Evolutionary conservation across 805 yeast genomes (phyloP), one percentile per base, ranked within the genome.

Genomic region (Teunomyces atbi): DNA sequence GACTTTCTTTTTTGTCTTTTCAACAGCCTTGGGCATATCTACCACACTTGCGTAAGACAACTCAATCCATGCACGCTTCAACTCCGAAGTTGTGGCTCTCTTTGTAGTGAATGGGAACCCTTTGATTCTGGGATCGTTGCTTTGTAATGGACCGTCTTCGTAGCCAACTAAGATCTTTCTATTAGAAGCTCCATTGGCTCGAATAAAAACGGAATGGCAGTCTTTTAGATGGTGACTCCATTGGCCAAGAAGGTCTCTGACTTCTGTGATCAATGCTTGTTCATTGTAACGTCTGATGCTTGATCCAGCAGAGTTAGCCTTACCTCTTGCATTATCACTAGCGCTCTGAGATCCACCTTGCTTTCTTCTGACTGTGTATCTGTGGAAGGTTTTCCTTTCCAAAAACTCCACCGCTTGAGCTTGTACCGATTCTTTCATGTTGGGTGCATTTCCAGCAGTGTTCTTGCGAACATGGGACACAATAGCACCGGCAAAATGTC

Each of bases 261-360:
- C 82, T 51, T 94, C 99, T 44, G 77, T 74, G 46, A 79, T 79
- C 46, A 94, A 72, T 1, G 92, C 92, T 46, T 82, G 84, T 65
- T 94, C 99, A 58, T 91, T 92, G 57, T 89, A 83, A 50, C 99
- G 76, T 69, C 99, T 82, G 39, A 94, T 74, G 45, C 82, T 81
- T 1, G 97, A 86, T 43, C 99, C 99, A 0, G 97, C 99, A 20
- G 97, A 89, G 51, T 89, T 89, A 6, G 98, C 98, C 62, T 91
- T 92, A 3, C 99, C 98, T 54, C 86, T 81, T 1, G 96, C 86
- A 59, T 85, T 89, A 65, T 94, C 99, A 65, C 81, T 85, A 1
- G 97, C 91, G 53, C 91, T 81, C 62, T 94, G 99, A 0, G 97
- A 79, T 1, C 99, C 99, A 73, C 99, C 99, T 65, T 94, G 99